These are phyloP conservation scores for Xylariaceae sp. DNA, from an alignment of 2,329 filamentous ascomycete genomes.

Conservation along the genomic window DNA sequence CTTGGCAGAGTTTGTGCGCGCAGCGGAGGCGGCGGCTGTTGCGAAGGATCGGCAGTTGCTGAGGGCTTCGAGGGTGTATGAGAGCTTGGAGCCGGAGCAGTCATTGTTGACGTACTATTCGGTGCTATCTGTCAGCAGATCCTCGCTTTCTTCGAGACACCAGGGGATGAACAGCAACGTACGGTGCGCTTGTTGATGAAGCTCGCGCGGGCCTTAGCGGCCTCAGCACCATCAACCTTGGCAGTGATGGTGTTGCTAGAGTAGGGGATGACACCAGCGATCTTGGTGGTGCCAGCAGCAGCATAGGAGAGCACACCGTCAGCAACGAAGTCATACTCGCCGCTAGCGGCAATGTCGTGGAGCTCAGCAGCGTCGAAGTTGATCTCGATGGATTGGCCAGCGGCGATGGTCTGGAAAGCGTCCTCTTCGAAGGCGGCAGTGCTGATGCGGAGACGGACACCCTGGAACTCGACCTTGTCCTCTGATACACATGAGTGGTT, in stretches of 20 bases:
- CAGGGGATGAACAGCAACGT: background rate
- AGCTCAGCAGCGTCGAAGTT: conserved; percentile 52
- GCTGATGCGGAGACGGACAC: conserved; percentile 46
- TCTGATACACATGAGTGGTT: conserved; percentile 6
- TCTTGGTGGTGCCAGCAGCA: conserved; percentile 44
- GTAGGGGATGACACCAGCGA: conserved; percentile 52
- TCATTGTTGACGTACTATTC: conserved; percentile 41
- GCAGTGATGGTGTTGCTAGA: conserved; percentile 55
- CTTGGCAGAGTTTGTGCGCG: conserved; percentile 56
- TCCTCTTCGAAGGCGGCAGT: conserved; percentile 41
- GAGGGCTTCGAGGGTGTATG: conserved; percentile 46
- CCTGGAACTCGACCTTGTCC: conserved; percentile 33
- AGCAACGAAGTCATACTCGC: conserved; percentile 51
- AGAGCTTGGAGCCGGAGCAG: conserved; percentile 46
- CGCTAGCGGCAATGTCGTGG: conserved; percentile 48
- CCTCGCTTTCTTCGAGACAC: background rate
- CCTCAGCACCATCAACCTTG: conserved; percentile 50
- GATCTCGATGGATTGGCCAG: conserved; percentile 46
- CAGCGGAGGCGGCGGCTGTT: conserved; percentile 44
- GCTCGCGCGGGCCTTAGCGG: conserved; percentile 44
- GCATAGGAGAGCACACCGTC: conserved; percentile 54
- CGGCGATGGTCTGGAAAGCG: conserved; percentile 46
- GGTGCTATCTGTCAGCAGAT: conserved; percentile 1
- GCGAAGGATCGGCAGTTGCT: conserved; percentile 51
- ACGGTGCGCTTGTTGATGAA: conserved; percentile 47